Evolutionary conservation across 306 rosid species (phyloP).

Genomic region (Parietaria judaica): DNA sequence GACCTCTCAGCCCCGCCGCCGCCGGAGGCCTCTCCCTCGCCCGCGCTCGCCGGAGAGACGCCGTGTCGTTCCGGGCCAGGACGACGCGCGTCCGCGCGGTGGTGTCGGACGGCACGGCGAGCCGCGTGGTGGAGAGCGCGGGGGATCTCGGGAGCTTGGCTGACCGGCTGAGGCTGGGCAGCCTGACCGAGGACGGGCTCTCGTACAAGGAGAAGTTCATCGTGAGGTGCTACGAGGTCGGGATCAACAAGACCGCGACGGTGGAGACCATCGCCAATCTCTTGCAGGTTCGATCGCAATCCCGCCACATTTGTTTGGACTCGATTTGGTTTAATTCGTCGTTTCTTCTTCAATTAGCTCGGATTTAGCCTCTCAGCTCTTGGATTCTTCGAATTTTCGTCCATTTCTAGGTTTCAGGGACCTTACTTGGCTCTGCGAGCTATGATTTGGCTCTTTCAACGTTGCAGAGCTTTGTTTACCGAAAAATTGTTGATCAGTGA

Average conservation of each 20-base stretch:
- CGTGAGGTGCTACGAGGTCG: conserved; percentile 91
- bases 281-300: conserved; percentile 50
- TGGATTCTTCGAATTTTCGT: not conserved
- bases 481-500: too few species aligned
- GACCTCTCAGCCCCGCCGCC: not conserved
- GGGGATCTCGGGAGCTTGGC: conserved; percentile 41
- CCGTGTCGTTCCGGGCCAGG: not conserved
- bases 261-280: conserved; percentile 97
- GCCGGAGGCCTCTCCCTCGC: not conserved
- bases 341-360: not conserved
- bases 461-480: too few species aligned
- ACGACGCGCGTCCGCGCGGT: conserved; percentile 25
- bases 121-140: conserved; percentile 21
- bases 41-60: conserved; percentile 25
- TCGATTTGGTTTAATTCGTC: not conserved
- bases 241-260: conserved; percentile 90
- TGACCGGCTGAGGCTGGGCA: conserved; percentile 72
- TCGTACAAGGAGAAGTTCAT: conserved; percentile 87
- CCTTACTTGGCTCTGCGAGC: not conserved
- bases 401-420: not conserved
- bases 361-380: not conserved
- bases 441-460: not conserved
- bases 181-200: conserved; percentile 69
- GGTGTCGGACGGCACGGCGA: conserved; percentile 30
- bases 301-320: not conserved